These are phyloP conservation scores for Oldenlandia corymbosa DNA, from an alignment of 257 asterid genomes.

Conservation along the genomic window DNA sequence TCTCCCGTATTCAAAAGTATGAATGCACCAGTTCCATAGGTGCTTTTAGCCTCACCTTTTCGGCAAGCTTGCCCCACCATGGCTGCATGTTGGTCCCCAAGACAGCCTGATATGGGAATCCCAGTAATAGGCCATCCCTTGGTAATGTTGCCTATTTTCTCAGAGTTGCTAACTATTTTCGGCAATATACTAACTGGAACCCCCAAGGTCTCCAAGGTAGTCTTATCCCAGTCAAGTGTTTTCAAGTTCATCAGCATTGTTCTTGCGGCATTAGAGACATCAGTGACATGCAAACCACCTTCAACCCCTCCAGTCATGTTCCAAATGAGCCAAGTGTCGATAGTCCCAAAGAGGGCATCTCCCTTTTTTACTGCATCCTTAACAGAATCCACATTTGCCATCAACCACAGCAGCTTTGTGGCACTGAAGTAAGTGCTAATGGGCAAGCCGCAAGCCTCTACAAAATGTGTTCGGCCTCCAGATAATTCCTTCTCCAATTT, in stretches of 20 bases:
- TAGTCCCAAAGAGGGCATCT: slow-evolving; percentile 86
- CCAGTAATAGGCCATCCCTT: slow-evolving; percentile 81
- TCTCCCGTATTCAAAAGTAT: slow-evolving; percentile 81
- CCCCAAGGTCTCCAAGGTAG: slow-evolving; percentile 40
- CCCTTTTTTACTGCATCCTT: slow-evolving; percentile 58
- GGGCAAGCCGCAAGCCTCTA: slow-evolving; percentile 63
- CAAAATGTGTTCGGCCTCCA: slow-evolving; percentile 86
- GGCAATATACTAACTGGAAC: slow-evolving; percentile 56
- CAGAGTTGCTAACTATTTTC: slow-evolving; percentile 69
- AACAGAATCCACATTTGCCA: slow-evolving; percentile 66
- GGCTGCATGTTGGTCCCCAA: slow-evolving; percentile 96
- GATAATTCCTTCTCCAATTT: slow-evolving; percentile 75
- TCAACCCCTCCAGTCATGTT: slow-evolving; percentile 78
- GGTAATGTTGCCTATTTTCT: slow-evolving; percentile 57
- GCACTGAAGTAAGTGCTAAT: slow-evolving; percentile 97
- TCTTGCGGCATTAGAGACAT: slow-evolving; percentile 84
- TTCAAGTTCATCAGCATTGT: slow-evolving; percentile 92
- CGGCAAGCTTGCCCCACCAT: slow-evolving; percentile 89
- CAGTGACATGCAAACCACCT: slow-evolving; percentile 73
- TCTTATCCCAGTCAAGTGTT: slow-evolving; percentile 74
- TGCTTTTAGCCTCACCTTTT: slow-evolving; percentile 93
- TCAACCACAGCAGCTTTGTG: slow-evolving; percentile 67
- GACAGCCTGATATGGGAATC: slow-evolving; percentile 80
- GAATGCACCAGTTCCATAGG: slow-evolving; percentile 91
- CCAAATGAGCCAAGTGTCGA: slow-evolving; percentile 95